Conservation (phyloP, 2,329 filamentous ascomycete species). For the Paecilomyces formosus region DNA sequence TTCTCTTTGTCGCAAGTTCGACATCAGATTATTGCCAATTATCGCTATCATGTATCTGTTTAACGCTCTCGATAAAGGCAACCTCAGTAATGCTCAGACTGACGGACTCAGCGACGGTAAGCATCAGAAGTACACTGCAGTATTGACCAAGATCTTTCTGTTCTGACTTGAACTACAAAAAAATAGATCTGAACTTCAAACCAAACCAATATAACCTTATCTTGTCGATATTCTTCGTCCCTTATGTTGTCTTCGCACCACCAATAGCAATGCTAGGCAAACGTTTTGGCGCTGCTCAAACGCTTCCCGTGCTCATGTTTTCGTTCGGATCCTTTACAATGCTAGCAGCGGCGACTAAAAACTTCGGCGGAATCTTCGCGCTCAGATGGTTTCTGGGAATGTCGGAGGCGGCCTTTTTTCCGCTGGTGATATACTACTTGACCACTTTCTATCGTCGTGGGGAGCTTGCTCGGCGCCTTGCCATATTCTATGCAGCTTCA, state of each 20-base stretch:
- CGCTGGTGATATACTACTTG: conserved; percentile 58
- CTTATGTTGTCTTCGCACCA: conserved; percentile 63
- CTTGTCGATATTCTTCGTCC: conserved; percentile 66
- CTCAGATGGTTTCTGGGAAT: conserved; percentile 64
- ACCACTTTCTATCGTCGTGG: conserved; percentile 64
- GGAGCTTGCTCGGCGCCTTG: conserved; percentile 62
- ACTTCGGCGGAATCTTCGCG: conserved; percentile 60
- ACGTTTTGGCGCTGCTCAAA: conserved; percentile 56
- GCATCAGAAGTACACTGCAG: not conserved
- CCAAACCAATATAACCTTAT: conserved; percentile 62
- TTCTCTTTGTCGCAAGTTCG: conserved; percentile 48
- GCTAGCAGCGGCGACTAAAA: conserved; percentile 47
- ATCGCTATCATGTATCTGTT: conserved; percentile 56
- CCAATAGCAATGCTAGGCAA: conserved; percentile 61
- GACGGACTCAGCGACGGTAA: conserved; percentile 39
- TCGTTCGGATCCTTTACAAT: conserved; percentile 60
- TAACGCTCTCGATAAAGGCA: conserved; percentile 45
- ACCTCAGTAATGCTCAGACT: conserved; percentile 52
- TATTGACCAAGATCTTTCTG: not conserved
- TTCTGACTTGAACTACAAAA: not conserved
- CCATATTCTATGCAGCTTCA: conserved; percentile 67
- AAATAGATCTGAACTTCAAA: conserved; percentile 50
- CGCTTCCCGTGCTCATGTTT: conserved; percentile 62
- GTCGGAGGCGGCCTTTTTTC: conserved; percentile 62
- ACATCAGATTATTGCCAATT: conserved; percentile 45